phyloP scores from a whole-genome alignment of 768 basidiomycete genomes.

The Tulasnella sp. region DNA sequence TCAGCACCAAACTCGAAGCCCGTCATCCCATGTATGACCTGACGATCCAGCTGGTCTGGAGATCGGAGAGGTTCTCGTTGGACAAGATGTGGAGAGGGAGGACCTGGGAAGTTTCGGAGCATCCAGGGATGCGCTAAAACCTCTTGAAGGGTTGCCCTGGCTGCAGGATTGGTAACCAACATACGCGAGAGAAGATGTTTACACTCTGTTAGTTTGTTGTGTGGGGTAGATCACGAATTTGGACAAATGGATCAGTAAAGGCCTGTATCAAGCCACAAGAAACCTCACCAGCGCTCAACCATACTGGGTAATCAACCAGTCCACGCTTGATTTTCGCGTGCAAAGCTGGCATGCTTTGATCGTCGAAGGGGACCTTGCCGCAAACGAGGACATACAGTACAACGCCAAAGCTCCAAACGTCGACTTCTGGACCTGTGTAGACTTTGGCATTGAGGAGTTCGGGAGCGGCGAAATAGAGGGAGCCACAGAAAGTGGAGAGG shows the following conservation, averaged over 20 bases:
- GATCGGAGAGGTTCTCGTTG: slow-evolving; percentile 73
- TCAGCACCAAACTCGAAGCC: slow-evolving; percentile 94
- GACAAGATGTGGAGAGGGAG: slow-evolving; percentile 75
- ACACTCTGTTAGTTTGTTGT: slow-evolving; percentile 79
- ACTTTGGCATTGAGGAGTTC: slow-evolving; percentile 93
- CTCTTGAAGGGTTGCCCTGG: slow-evolving; percentile 71
- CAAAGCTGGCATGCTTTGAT: slow-evolving; percentile 97
- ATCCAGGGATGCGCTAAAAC: slow-evolving; percentile 88
- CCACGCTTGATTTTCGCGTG: slow-evolving; percentile 99
- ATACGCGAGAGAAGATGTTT: slow-evolving; percentile 86
- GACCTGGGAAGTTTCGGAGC: slow-evolving; percentile 66
- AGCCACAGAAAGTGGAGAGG: slow-evolving; percentile 93
- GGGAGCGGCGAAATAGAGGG: slow-evolving; percentile 95
- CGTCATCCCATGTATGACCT: slow-evolving; percentile 80
- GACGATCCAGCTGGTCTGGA: slow-evolving; percentile 72
- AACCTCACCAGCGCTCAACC: slow-evolving; percentile 79
- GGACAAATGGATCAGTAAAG: not conserved
- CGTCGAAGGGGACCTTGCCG: slow-evolving; percentile 97
- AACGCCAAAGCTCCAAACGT: slow-evolving; percentile 98
- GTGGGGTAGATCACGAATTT: not conserved
- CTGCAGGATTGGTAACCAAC: slow-evolving; percentile 86
- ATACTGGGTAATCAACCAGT: slow-evolving; percentile 90
- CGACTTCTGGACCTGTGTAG: slow-evolving; percentile 95
- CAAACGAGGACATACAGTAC: slow-evolving; percentile 96
- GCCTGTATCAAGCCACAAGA: not conserved